Evolutionary conservation across 106 monocot genomes (phyloP), one percentile per base, ranked within the genome.

Genomic region (Allium sativum): DNA sequence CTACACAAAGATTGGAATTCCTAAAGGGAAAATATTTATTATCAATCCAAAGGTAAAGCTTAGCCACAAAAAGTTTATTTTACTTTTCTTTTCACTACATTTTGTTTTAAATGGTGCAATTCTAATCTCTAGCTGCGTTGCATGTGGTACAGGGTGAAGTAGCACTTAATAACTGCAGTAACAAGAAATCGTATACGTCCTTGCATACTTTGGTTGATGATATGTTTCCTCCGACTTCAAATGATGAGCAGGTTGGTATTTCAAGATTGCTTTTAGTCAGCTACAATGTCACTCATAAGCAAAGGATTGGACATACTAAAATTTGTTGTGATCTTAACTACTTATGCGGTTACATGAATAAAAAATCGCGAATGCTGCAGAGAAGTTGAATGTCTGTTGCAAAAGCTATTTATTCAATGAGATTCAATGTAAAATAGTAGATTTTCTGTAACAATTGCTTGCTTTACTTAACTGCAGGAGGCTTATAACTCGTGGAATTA

Each of bases 151-250:
- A 98, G 96, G 96, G 96, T 55, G 87, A 98, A 72, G 96, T 98
- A 52, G 87, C 91, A 6, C 78, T 98, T 44, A 82, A 91, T 60
- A 73, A 88, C 65, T 65, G 64, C 55, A 69, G 80, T 50, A 84
- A 98, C 52, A 84, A 85, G 62, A 91, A 88, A 65, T 91, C 96
- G 6, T 98, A 98, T 76, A 91, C 91, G 8, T 91, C 96, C 6
- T 74, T 98, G 58, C 90, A 98, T 62, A 87, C 82, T 3, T 45
- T 98, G 60, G 88, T 92, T 61, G 78, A 98, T 71, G 96, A 91
- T 71, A 98, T 98, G 87, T 98, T 98, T 57, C 96, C 96, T 13
- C 88, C 96, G n/a, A 96, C 96, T 13, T 84, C 96, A 21, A 66
- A 82, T 46, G 80, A 72, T 61, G 96, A 98, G 71, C 91, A 98